Percentiles rank a stretch among this genome's conserved stretches.
These are phyloP conservation scores for Suillus sp. DNA, from an alignment of 768 basidiomycete species.

Conservation along the genomic window DNA sequence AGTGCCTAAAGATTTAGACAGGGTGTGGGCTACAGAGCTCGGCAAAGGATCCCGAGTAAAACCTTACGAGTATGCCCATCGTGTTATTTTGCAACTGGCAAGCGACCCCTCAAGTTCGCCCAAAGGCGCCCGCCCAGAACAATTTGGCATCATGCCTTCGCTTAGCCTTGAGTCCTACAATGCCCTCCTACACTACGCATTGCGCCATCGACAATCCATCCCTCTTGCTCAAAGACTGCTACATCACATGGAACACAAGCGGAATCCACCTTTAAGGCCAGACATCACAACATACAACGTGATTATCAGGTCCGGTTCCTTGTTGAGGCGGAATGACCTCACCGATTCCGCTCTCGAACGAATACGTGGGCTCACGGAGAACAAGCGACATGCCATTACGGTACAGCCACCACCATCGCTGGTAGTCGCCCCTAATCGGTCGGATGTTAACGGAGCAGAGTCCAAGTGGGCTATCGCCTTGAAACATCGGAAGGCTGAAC, in stretches of 20 bases:
- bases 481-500: not conserved
- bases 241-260: constrained; percentile 52
- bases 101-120: constrained; percentile 16
- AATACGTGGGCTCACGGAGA: constrained; percentile 31
- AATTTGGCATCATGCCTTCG: constrained; percentile 30
- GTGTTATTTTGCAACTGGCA: constrained; percentile 45
- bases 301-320: constrained; percentile 54
- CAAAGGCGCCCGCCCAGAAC: constrained; percentile 3
- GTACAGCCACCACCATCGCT: constrained; percentile 18
- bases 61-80: constrained; percentile 52
- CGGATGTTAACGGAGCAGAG: not conserved
- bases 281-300: constrained; percentile 58
- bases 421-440: not conserved
- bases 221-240: constrained; percentile 50
- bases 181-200: constrained; percentile 63
- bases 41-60: constrained; percentile 32
- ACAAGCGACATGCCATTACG: constrained; percentile 26
- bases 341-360: constrained; percentile 40
- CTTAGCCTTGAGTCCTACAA: constrained; percentile 54
- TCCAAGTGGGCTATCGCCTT: constrained; percentile 1
- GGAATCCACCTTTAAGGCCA: constrained; percentile 45
- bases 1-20: constrained; percentile 42
- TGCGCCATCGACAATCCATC: constrained; percentile 59
- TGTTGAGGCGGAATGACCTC: constrained; percentile 49
- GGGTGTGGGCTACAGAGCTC: constrained; percentile 40